A percentile compares a stretch with the other conserved stretches of the same genome.
Evolutionary conservation across 2,329 filamentous ascomycete species (phyloP).

Genomic region (Diaporthe caulivora): DNA sequence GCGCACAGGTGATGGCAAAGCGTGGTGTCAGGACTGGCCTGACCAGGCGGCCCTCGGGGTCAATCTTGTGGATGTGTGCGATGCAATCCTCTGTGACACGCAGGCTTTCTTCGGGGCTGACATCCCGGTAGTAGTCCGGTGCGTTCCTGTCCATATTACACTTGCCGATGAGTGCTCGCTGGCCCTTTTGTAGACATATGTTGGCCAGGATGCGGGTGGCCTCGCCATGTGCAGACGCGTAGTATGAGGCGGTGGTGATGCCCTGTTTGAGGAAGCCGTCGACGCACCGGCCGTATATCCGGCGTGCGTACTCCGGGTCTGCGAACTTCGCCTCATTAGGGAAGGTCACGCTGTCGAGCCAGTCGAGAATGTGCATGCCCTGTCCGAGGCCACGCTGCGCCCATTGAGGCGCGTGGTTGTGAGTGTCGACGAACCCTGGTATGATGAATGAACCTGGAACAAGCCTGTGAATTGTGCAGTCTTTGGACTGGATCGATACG

Average conservation of each 20-base stretch:
- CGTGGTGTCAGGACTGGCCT: constrained; percentile 68
- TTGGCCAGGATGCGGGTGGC: constrained; percentile 70
- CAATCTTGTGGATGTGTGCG: constrained; percentile 57
- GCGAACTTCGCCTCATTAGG: constrained; percentile 72
- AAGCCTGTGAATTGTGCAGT: constrained; percentile 48
- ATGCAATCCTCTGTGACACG: constrained; percentile 63
- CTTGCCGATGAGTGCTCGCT: constrained; percentile 72
- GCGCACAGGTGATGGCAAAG: constrained; percentile 72
- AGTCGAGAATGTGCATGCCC: constrained; percentile 69
- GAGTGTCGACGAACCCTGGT: constrained; percentile 74
- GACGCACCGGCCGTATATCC: constrained; percentile 65
- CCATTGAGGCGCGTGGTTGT: constrained; percentile 75
- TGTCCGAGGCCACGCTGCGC: constrained; percentile 62
- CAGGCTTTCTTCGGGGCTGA: constrained; percentile 59
- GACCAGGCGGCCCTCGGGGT: constrained; percentile 58
- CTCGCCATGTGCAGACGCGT: constrained; percentile 66
- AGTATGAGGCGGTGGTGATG: constrained; percentile 73
- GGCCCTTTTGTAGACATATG: constrained; percentile 63
- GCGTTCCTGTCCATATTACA: constrained; percentile 72
- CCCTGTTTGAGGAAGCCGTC: constrained; percentile 71
- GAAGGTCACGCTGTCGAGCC: constrained; percentile 75
- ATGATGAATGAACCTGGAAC: constrained; percentile 64
- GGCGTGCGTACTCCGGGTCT: constrained; percentile 64
- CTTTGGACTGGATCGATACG: constrained; percentile 35
- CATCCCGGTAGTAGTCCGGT: constrained; percentile 66